Base-by-base conservation (phyloP, 78 protist species). In the Dictyostelium capitatum region DNA sequence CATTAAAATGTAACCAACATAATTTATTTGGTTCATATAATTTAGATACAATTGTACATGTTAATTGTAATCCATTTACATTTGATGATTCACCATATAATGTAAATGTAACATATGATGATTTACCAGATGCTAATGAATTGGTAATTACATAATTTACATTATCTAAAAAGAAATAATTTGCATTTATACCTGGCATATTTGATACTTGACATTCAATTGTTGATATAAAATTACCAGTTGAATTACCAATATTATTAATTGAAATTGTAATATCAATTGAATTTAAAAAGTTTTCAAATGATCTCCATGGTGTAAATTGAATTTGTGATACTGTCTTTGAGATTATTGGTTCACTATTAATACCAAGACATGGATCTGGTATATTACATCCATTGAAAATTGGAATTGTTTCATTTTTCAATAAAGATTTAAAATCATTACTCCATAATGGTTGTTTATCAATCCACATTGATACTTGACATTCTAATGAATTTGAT, bases 401-500 rank as follows among this genome's bases (percentile, higher is more conserved):
- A 47, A 47, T 37, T 47, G 79, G 56, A n/a, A 73, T n/a, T 23
- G 47, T 48, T 7, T 43, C 4, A 9, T 15, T 2, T 20, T 73
- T 73, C 8, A 43, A 7, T 0, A 73, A n/a, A 17, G 79, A 37
- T 47, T 73, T 73, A 46, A n/a, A 20, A 2, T 3, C 12, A 17
- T n/a, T 12, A 23, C 79, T 73, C 79, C 79, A 73, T 0, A 73
- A 14, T 47, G 79, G 79, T 15, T 14, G 20, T 12, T n/a, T n/a
- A 73, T 46, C 56, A 11, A 73, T 37, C 50, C 56, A 73, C 79
- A 73, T 73, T n/a, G 56, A 43, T n/a, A 73, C 79, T 19, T 73
- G 19, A 32, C 79, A 73, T 73, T 73, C 32, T 11, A 62, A 25
- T 11, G 10, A 3, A 6, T 20, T 1, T 7, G 56, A 10, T 46